Conservation (phyloP, 2,329 filamentous ascomycete species). For the Venturia aucupariae region DNA sequence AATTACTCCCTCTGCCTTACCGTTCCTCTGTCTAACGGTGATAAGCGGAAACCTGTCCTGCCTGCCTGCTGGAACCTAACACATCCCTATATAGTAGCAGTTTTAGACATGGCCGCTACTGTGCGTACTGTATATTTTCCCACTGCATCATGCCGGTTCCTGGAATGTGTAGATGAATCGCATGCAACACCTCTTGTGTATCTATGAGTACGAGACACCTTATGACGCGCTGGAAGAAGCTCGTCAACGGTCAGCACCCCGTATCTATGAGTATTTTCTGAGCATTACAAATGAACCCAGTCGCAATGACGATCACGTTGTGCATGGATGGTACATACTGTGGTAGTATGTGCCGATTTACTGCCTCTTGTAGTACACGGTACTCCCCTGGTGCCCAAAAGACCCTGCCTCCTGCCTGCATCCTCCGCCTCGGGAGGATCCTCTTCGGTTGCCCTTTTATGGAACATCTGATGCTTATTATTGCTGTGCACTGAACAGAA, state of each 20-base stretch:
- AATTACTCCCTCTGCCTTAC: not conserved
- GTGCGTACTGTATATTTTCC: too few relatives aligned
- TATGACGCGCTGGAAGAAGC: not conserved
- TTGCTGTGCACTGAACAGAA: too few relatives aligned
- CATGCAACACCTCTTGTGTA: too few relatives aligned
- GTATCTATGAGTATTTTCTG: not conserved
- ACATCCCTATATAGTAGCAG: not conserved
- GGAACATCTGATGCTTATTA: not conserved
- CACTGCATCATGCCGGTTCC: not conserved
- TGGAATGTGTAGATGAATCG: not conserved
- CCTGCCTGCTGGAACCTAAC: not conserved
- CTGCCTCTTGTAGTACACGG: too few relatives aligned
- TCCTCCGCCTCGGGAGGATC: not conserved
- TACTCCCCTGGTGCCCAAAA: not conserved
- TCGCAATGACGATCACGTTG: not conserved
- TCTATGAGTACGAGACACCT: not conserved
- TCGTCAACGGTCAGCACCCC: not conserved
- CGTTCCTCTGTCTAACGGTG: not conserved
- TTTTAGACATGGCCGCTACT: too few relatives aligned
- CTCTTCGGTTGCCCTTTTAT: too few relatives aligned
- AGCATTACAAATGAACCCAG: not conserved
- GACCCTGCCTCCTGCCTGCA: conserved; percentile 5
- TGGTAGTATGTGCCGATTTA: too few relatives aligned
- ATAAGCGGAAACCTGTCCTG: not conserved
- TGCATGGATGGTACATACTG: too few relatives aligned